Evolutionary conservation across 768 basidiomycete species (phyloP), one percentile per base, ranked within the genome.

Genomic region (Pulveroboletus sp.): DNA sequence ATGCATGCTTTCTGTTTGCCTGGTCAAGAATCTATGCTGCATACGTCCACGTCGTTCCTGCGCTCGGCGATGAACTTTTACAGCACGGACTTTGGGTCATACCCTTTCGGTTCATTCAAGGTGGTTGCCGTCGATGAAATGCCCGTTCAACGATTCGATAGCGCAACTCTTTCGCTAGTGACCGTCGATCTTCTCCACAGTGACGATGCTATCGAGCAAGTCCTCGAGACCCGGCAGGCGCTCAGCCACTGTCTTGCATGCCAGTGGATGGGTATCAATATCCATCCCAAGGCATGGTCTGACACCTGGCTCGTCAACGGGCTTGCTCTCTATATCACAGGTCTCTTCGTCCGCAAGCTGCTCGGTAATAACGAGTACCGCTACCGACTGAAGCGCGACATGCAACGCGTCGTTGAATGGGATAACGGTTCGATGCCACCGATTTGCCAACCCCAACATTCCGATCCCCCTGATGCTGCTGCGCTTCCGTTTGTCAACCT

Each of bases 221-320:
- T 90, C 0, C 78, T 92, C 59, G 93, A 96, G 63, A 87, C 93
- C 1, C 78, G 95, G 13, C 92, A 93, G 49, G 76, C 82, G 26
- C 77, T 99, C 41, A 78, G 85, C 23, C 91, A 97, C 63, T 86
- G 91, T 6, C 77, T 98, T 29, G 94, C 93, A 8, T 90, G 85
- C 55, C 96, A 99, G 68, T 99, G 96, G 96, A 77, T 90, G 47
- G 94, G 96, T 23, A 83, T 99, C 68, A 95, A 97, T 68, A 92
- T 99, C 60, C 85, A 93, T 49, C 93, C 87, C 45, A 93, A 92
- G 72, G 79, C 84, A 24, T 91, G 90, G 81, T 87, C 92, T 12
- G 96, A 99, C 68, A 80, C 85, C 22, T 99, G 96, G 96, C 81
- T 99, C n/a, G 85, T 94, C 49, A 93, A 95, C 60, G 96, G 94